A percentile compares a stretch with the other conserved stretches of the same genome.
phyloP scores from a whole-genome alignment of 179 eudicot genomes.

The Silene coronaria region DNA sequence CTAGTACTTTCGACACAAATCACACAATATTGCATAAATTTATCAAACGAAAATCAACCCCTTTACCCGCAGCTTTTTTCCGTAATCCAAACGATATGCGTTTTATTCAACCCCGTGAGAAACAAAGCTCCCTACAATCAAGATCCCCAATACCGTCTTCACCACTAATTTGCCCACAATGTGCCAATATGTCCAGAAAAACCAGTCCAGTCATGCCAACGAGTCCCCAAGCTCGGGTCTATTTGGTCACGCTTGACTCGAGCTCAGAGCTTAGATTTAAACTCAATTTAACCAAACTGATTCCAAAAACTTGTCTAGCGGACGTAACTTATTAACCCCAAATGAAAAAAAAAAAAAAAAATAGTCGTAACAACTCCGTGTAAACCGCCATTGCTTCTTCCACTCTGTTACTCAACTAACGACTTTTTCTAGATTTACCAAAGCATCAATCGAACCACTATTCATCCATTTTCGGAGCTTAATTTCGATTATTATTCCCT shows the following conservation, averaged over 20 bases:
- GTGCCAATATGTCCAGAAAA: slow-evolving; percentile 3
- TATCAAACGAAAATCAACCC: neutral
- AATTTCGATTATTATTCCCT: neutral
- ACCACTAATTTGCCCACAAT: neutral
- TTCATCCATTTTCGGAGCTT: no score
- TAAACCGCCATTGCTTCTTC: no score
- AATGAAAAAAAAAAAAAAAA: no score
- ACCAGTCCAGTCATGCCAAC: neutral
- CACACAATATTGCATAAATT: neutral
- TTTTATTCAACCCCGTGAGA: neutral
- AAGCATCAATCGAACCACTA: no score
- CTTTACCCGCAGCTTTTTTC: neutral
- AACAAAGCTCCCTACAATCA: neutral
- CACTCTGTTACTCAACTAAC: no score
- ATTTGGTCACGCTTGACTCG: no score
- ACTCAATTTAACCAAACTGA: no score
- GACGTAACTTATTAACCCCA: no score
- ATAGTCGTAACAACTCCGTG: no score
- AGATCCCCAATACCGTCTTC: neutral
- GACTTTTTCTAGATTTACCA: no score
- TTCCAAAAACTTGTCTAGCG: no score
- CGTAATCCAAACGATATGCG: neutral
- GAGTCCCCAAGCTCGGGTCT: neutral
- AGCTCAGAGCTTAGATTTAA: no score
- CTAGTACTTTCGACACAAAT: neutral